These are phyloP conservation scores for Erodium moschatum DNA, from an alignment of 441 rosid genomes.

Conservation along the genomic window DNA sequence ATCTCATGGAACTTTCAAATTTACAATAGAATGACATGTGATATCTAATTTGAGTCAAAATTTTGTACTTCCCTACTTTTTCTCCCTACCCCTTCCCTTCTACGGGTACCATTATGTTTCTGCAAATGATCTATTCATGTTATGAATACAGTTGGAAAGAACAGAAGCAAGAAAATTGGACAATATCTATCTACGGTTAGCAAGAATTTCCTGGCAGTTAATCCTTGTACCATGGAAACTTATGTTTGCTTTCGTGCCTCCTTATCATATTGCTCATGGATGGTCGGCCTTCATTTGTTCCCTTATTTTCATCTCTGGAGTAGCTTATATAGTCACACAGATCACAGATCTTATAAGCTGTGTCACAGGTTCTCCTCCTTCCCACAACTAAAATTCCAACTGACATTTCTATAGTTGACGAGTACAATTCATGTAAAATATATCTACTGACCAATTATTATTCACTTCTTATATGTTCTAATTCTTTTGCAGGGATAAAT, in stretches of 20 bases:
- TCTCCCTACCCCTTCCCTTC: too few relatives aligned
- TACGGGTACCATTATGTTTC: background rate
- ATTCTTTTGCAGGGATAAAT: constrained; percentile 50
- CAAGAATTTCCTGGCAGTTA: constrained; percentile 49
- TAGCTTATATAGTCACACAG: constrained; percentile 61
- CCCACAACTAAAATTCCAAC: background rate
- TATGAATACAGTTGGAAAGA: constrained; percentile 49
- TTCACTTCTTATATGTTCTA: background rate
- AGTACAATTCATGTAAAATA: background rate
- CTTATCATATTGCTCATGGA: constrained; percentile 76
- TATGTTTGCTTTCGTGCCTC: constrained; percentile 82
- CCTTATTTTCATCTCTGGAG: constrained; percentile 67
- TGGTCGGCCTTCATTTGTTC: constrained; percentile 85
- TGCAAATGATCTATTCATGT: background rate
- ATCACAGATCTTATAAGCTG: constrained; percentile 79
- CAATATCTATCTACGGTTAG: constrained; percentile 30
- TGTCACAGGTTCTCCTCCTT: constrained; percentile 50
- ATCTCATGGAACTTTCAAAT: too few relatives aligned
- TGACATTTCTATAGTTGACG: constrained; percentile 2
- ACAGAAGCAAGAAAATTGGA: constrained; percentile 48
- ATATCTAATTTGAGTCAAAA: too few relatives aligned
- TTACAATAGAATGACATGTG: too few relatives aligned
- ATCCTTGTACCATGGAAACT: constrained; percentile 67
- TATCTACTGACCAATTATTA: too few relatives aligned
- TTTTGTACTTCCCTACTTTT: too few relatives aligned